Percentiles rank a stretch among this genome's conserved stretches.
These are phyloP conservation scores for Paecilomyces formosus DNA, from an alignment of 2,329 filamentous ascomycete species.

Conservation along the genomic window DNA sequence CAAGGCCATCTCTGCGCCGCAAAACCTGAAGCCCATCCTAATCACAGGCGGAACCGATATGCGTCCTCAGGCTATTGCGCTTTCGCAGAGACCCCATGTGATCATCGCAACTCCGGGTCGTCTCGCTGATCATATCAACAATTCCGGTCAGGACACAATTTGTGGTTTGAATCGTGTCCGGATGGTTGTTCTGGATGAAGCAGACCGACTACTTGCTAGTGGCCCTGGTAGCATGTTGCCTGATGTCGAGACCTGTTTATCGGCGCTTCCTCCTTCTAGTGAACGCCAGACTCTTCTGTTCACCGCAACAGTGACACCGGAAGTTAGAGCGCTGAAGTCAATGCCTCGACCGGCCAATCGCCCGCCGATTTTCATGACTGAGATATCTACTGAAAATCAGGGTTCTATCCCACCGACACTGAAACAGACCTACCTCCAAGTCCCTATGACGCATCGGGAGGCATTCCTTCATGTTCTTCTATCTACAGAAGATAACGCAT, in stretches of 20 bases:
- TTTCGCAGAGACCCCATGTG: slow-evolving; percentile 76
- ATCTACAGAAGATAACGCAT: slow-evolving; percentile 64
- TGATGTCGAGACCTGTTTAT: slow-evolving; percentile 83
- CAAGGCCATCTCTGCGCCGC: slow-evolving; percentile 81
- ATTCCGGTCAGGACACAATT: slow-evolving; percentile 84
- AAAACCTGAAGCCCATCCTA: slow-evolving; percentile 80
- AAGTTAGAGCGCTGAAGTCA: slow-evolving; percentile 79
- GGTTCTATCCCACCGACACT: slow-evolving; percentile 74
- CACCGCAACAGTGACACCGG: slow-evolving; percentile 88
- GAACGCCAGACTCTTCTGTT: slow-evolving; percentile 91
- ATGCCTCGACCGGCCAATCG: slow-evolving; percentile 63
- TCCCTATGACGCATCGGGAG: slow-evolving; percentile 87
- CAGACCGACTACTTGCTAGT: slow-evolving; percentile 74
- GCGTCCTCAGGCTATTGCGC: slow-evolving; percentile 77
- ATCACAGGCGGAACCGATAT: slow-evolving; percentile 91
- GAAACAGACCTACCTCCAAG: slow-evolving; percentile 75
- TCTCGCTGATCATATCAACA: slow-evolving; percentile 86
- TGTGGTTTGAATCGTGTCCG: slow-evolving; percentile 69
- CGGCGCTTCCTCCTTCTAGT: slow-evolving; percentile 66
- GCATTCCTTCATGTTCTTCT: slow-evolving; percentile 90
- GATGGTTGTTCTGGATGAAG: slow-evolving; percentile 91
- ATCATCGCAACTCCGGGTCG: slow-evolving; percentile 92
- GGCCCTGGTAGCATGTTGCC: slow-evolving; percentile 83
- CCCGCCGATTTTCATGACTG: slow-evolving; percentile 77
- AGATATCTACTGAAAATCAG: slow-evolving; percentile 63